Percentiles rank a stretch among this genome's conserved stretches.
Conservation (phyloP, 2,329 filamentous ascomycete species). For the Gaeumannomyces sp. region DNA sequence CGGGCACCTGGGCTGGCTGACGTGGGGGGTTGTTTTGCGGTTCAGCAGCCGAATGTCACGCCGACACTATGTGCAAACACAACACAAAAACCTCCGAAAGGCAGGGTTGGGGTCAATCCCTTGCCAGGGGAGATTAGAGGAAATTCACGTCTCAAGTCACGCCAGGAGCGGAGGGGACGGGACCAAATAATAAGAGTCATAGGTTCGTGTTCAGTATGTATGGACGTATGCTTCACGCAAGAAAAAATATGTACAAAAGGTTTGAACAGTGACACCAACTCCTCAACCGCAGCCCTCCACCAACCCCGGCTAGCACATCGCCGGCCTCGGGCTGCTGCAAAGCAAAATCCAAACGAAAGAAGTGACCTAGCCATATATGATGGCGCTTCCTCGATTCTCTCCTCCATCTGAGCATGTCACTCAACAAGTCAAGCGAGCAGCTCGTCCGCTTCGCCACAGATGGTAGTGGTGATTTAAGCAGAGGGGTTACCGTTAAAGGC, state of each 20-base stretch:
- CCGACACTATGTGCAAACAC: no score
- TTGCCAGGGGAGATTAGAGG: no score
- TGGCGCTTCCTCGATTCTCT: no score
- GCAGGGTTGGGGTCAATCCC: no score
- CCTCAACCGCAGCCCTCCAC: no score
- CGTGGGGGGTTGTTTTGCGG: no score
- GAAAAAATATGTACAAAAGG: neutral
- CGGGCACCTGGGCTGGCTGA: no score
- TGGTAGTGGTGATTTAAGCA: neutral
- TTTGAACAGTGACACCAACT: neutral
- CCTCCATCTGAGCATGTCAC: no score
- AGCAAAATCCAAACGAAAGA: neutral
- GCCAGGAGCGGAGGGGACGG: neutral
- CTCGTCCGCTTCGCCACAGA: neutral
- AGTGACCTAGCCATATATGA: no score
- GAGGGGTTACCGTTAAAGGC: constrained; percentile 43
- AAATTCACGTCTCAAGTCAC: neutral
- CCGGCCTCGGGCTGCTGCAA: no score
- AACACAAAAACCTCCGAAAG: no score
- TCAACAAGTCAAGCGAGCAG: neutral
- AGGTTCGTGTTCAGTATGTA: neutral
- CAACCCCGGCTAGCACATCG: neutral
- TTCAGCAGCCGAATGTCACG: no score
- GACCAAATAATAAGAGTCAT: neutral
- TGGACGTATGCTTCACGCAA: neutral